A percentile compares a stretch with the other conserved stretches of the same genome.
These are phyloP conservation scores for Neurospora pannonica DNA, from an alignment of 495 filamentous ascomycete species.

Conservation along the genomic window DNA sequence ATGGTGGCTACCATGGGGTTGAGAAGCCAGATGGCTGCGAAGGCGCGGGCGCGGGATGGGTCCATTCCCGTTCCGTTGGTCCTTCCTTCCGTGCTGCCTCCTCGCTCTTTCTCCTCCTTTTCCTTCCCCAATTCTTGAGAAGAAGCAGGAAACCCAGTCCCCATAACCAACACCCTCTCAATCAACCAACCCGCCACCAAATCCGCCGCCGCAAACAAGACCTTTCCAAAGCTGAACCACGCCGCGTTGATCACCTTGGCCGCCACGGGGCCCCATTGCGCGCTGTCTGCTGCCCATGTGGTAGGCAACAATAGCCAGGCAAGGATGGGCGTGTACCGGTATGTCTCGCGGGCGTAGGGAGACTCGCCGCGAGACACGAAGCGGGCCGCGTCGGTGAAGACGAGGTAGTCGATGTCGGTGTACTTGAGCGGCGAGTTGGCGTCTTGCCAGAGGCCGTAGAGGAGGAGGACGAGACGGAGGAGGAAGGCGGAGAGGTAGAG, in stretches of 20 bases:
- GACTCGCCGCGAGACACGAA: slow-evolving; percentile 53
- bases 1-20: slow-evolving; percentile 98
- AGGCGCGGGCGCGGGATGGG: slow-evolving; percentile 50
- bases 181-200: slow-evolving; percentile 84
- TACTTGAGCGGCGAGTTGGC: slow-evolving; percentile 85
- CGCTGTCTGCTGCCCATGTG: slow-evolving; percentile 4
- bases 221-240: slow-evolving; percentile 82
- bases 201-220: slow-evolving; percentile 75
- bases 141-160: neutral
- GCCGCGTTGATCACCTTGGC: slow-evolving; percentile 22
- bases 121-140: neutral
- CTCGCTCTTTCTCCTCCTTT: neutral
- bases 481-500: slow-evolving; percentile 60
- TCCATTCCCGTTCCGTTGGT: slow-evolving; percentile 17
- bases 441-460: slow-evolving; percentile 90
- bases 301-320: slow-evolving; percentile 87
- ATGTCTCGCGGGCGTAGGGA: slow-evolving; percentile 85
- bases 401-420: slow-evolving; percentile 97
- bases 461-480: slow-evolving; percentile 59
- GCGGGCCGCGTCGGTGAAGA: slow-evolving; percentile 94
- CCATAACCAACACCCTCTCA: slow-evolving; percentile 23
- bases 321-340: slow-evolving; percentile 89
- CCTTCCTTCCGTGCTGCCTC: neutral
- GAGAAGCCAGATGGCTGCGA: slow-evolving; percentile 78
- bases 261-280: slow-evolving; percentile 34